These are phyloP conservation scores for Serendipita sp. DNA, from an alignment of 768 basidiomycete genomes.

Conservation along the genomic window DNA sequence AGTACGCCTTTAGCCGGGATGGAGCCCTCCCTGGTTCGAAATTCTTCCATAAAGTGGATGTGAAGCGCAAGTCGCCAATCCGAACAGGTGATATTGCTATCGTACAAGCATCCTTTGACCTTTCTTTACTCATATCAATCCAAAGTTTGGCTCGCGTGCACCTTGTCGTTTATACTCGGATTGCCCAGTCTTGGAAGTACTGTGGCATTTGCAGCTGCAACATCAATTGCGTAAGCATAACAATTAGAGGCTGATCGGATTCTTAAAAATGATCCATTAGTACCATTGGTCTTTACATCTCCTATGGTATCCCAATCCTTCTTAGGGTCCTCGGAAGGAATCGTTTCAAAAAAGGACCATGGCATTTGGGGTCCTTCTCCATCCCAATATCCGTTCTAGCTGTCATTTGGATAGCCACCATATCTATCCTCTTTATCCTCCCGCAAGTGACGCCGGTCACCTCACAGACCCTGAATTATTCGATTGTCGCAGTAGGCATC, in stretches of 20 bases:
- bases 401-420: conserved; percentile 55
- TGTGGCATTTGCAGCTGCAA: conserved; percentile 49
- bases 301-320: conserved; percentile 59
- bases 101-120: too few species aligned
- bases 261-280: conserved; percentile 8
- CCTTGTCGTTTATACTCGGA: conserved; percentile 57
- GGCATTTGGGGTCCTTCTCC: conserved; percentile 52
- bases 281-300: conserved; percentile 63
- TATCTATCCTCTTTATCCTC: conserved; percentile 58
- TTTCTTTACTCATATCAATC: background rate
- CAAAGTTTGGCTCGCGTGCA: conserved; percentile 64
- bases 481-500: conserved; percentile 61
- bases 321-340: conserved; percentile 46
- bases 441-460: conserved; percentile 56
- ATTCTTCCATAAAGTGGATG: conserved; percentile 51
- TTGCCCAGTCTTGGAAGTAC: conserved; percentile 57
- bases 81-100: conserved; percentile 37
- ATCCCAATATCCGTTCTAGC: conserved; percentile 41
- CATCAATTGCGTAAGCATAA: conserved; percentile 31
- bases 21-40: conserved; percentile 52
- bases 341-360: conserved; percentile 50
- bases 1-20: conserved; percentile 63
- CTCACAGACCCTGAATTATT: conserved; percentile 58
- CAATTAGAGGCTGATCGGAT: background rate
- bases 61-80: conserved; percentile 44